Evolutionary conservation across 2,329 filamentous ascomycete species (phyloP), one percentile per base, ranked within the genome.

Genomic region (Hortaea sp.): DNA sequence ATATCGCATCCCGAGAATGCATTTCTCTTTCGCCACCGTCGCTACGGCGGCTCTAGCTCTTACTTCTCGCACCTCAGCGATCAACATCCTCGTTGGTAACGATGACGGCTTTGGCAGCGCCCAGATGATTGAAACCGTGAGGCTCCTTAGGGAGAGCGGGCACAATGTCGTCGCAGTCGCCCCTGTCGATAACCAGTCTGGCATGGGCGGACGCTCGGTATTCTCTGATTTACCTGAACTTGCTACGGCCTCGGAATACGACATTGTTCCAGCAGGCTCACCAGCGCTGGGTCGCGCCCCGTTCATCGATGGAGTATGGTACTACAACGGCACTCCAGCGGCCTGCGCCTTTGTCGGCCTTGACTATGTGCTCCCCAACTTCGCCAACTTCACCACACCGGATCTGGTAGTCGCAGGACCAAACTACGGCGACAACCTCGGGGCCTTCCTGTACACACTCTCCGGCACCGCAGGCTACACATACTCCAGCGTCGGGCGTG

Each of bases 281-380:
- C 71, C 72, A 3, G 69, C 71, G 0, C 53, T 76, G 27, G 76
- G 77, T 40, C 65, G 62, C 11, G 75, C 78, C 52, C 75, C 74
- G 9, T 57, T 37, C 13, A 73, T 79, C 47, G 64, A 64, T 44
- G 68, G 76, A 49, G 76, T 80, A 51, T 79, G 74, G 74, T 79
- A 79, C 56, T 80, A 78, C 61, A 76, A 79, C 44, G 76, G 76
- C 20, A 80, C 76, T 0, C 74, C 77, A 0, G 74, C 73, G 0
- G 71, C 75, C 0, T 75, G 72, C 53, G 75, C 73, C 1, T 73
- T 78, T 47, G 73, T 79, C 5, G 75, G 70, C 1, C 66, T 79
- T 5, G 75, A 79, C 63, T 77, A 74, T 39, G 72, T 79, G 6
- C 64, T 79, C 11, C 75, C 75, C 1, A 62, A 57, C 10, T 74